Evolutionary conservation across 179 eudicot genomes (phyloP), one percentile per base, ranked within the genome.

Genomic region (Actinidia arguta): DNA sequence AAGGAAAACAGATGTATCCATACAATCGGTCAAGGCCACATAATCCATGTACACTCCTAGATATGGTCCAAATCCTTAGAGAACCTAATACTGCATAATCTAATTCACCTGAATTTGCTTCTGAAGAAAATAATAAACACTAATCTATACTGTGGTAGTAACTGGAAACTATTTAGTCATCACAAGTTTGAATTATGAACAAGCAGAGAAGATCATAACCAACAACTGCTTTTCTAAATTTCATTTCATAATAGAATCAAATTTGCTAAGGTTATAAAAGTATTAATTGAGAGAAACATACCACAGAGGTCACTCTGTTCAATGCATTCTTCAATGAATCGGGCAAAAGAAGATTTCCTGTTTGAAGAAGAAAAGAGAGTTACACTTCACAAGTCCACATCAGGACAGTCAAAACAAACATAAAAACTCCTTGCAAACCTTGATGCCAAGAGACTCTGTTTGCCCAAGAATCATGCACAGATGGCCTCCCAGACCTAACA

Each of bases 241-340:
- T 66, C 24, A 36, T 31, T 68, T 56, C n/a, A 70, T 11, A 16
- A 61, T 27, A 58, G 44, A 62, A 67, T 64, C 24, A 64, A 22
- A 55, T 27, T 16, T 46, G 11, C 48, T 20, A 78, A 47, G 74
- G 59, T 25, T 78, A 46, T 0, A 66, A 6, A 78, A 20, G 44
- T 64, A 63, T 25, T 24, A 36, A 78, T 50, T 18, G 18, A 78
- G 20, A 59, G 78, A 83, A 74, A n/a, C 85, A 82, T 92, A 92
- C 95, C 86, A 92, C 88, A 82, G 90, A 91, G 82, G 92, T 91
- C 85, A 91, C 95, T 85, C 95, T 94, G 79, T 83, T 80, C 83
- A 92, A 79, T 78, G 91, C 90, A 75, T 90, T 91, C 82, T 90
- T 88, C 63, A 87, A 76, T n/a, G 92, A 88, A 59, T 92, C 95